phyloP scores from a whole-genome alignment of 2,329 filamentous ascomycete genomes.

The Teratosphaeriaceae sp. region DNA sequence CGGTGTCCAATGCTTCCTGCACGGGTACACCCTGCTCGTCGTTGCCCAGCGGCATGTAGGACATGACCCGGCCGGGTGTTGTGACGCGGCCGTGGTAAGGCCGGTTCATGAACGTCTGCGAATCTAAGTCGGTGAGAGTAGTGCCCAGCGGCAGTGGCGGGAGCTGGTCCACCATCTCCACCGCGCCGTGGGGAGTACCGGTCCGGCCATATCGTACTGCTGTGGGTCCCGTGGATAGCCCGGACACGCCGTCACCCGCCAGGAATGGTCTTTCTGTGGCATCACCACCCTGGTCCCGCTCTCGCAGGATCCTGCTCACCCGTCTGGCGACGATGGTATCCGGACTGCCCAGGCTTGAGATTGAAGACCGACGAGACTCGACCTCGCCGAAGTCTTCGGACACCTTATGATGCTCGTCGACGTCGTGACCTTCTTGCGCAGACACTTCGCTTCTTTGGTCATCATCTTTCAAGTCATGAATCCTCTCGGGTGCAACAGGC shows the following conservation, averaged over 20 bases:
- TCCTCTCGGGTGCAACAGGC: too few relatives aligned
- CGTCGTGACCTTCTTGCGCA: background rate
- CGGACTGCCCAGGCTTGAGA: slow-evolving; percentile 20
- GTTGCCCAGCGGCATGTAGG: slow-evolving; percentile 20
- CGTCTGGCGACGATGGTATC: slow-evolving; percentile 6
- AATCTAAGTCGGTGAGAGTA: background rate
- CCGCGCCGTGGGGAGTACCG: too few relatives aligned
- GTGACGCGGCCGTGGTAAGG: slow-evolving; percentile 10
- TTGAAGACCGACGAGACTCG: slow-evolving; percentile 18
- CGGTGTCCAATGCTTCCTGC: background rate
- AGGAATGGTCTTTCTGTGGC: background rate
- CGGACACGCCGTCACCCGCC: too few relatives aligned
- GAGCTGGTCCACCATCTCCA: background rate
- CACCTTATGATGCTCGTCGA: background rate
- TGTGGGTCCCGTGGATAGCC: too few relatives aligned
- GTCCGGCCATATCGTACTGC: too few relatives aligned
- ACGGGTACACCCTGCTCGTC: slow-evolving; percentile 14
- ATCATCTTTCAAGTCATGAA: background rate
- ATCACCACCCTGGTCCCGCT: background rate
- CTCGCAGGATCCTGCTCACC: slow-evolving; percentile 3
- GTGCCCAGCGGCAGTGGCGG: background rate
- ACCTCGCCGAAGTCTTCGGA: background rate
- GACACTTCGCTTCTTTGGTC: background rate
- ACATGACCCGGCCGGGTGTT: slow-evolving; percentile 20
- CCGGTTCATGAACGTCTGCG: slow-evolving; percentile 13